Evolutionary conservation across 2,329 filamentous ascomycete genomes (phyloP).

Genomic region (Colletotrichum falcatum): DNA sequence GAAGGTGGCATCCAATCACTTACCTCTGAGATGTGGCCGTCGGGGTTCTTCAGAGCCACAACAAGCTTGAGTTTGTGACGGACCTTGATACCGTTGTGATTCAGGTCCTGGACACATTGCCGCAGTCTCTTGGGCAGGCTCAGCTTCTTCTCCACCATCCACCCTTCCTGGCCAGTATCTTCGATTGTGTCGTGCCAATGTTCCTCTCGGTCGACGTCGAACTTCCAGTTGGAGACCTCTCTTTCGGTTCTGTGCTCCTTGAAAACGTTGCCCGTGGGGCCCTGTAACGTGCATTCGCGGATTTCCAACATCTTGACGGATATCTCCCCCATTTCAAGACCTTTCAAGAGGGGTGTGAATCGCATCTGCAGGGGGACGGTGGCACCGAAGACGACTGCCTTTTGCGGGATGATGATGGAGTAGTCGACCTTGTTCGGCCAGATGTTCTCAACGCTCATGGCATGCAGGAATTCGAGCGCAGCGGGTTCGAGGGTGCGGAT

Average conservation of each 20-base stretch:
- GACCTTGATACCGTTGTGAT: conserved; percentile 89
- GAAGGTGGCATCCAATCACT: conserved; percentile 42
- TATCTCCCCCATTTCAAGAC: conserved; percentile 85
- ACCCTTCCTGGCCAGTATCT: conserved; percentile 75
- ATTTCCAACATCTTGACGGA: conserved; percentile 84
- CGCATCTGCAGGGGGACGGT: conserved; percentile 85
- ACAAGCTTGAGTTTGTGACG: conserved; percentile 93
- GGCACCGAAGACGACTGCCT: conserved; percentile 95
- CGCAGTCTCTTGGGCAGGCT: conserved; percentile 85
- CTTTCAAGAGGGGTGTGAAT: conserved; percentile 89
- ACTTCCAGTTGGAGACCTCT: conserved; percentile 71
- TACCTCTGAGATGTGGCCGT: conserved; percentile 93
- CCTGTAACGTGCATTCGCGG: conserved; percentile 73
- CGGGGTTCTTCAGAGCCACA: conserved; percentile 91
- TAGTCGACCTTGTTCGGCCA: conserved; percentile 99
- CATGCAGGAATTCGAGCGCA: conserved; percentile 82
- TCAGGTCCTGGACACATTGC: conserved; percentile 89
- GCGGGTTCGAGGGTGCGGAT: conserved; percentile 82
- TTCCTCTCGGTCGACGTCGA: conserved; percentile 66
- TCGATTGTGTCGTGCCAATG: conserved; percentile 78
- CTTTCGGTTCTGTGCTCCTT: conserved; percentile 73
- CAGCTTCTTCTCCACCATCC: conserved; percentile 69
- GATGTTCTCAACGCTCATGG: conserved; percentile 96
- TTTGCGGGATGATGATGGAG: conserved; percentile 91
- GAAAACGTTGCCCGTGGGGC: conserved; percentile 57